Evolutionary conservation across 106 monocot species (phyloP).

Genomic region (Hemerocallis citrina): DNA sequence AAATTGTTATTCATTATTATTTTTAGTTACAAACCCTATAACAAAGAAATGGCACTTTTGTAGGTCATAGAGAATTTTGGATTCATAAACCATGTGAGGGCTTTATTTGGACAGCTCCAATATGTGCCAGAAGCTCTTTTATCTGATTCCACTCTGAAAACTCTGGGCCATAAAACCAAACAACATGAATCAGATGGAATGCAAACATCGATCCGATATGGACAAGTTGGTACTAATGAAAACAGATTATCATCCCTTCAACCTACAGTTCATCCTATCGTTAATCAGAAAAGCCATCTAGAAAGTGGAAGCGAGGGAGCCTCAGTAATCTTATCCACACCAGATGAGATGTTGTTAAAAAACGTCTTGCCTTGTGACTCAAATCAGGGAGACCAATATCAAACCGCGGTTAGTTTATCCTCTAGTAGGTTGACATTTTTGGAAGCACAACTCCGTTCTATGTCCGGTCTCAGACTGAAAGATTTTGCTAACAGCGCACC

Average conservation of each 20-base stretch:
- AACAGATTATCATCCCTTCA: neutral
- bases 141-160: conserved; percentile 19
- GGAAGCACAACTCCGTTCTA: conserved; percentile 19
- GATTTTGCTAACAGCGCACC: conserved; percentile 9
- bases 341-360: neutral
- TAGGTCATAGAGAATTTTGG: conserved; percentile 50
- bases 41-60: no score
- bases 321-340: conserved; percentile 4
- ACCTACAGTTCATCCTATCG: neutral
- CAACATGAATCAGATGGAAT: conserved; percentile 1
- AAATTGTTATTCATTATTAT: no score
- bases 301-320: neutral
- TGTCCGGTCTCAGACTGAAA: neutral
- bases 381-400: neutral
- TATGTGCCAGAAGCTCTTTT: conserved; percentile 11
- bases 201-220: conserved; percentile 2
- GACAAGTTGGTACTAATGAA: conserved; percentile 4
- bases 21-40: no score
- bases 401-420: conserved; percentile 3
- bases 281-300: neutral
- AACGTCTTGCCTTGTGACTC: neutral
- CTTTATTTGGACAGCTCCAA: conserved; percentile 34
- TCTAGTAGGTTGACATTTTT: conserved; percentile 9
- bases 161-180: conserved; percentile 7
- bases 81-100: conserved; percentile 39